Conservation (phyloP, 202 grass and related monocot genomes). For the Hordeum pubiflorum region DNA sequence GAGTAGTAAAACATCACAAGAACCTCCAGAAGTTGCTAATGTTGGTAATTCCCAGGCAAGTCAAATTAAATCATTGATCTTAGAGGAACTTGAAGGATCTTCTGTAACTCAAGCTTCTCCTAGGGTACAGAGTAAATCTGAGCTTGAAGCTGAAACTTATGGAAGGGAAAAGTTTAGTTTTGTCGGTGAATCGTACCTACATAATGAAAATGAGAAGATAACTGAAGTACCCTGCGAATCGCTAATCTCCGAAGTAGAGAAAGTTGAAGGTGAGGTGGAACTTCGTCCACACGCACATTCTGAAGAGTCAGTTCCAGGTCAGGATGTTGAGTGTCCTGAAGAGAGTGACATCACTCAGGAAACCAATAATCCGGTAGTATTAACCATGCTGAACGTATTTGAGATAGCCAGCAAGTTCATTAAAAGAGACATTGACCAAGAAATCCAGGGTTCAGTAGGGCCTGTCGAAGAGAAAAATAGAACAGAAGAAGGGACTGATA, state of each 20-base stretch:
- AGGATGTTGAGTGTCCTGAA: conserved; percentile 22
- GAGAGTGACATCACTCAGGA: conserved; percentile 11
- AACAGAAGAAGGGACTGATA: conserved; percentile 10
- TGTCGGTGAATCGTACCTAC: conserved; percentile 15
- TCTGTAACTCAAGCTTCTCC: conserved; percentile 1
- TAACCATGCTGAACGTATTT: conserved; percentile 30
- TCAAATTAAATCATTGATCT: conserved; percentile 36
- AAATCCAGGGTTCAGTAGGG: conserved; percentile 9
- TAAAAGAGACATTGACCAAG: conserved; percentile 40
- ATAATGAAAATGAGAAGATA: conserved; percentile 17
- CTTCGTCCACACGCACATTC: conserved; percentile 9
- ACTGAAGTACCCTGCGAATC: not conserved
- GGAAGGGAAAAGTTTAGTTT: conserved; percentile 38
- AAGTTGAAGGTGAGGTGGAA: conserved; percentile 10
- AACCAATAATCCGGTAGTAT: conserved; percentile 18
- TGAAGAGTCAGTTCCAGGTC: conserved; percentile 11
- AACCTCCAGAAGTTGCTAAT: conserved; percentile 25
- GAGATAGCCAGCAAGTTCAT: conserved; percentile 37
- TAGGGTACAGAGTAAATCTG: conserved; percentile 10
- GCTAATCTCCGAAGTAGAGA: conserved; percentile 12
- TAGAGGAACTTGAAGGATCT: conserved; percentile 37
- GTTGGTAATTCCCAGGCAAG: conserved; percentile 6
- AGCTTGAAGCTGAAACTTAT: conserved; percentile 24
- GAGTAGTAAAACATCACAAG: conserved; percentile 16
- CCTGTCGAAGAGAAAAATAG: conserved; percentile 11